Evolutionary conservation across 192 early-diverging fungal species (phyloP).

Genomic region (Thoreauomyces humboldtii): DNA sequence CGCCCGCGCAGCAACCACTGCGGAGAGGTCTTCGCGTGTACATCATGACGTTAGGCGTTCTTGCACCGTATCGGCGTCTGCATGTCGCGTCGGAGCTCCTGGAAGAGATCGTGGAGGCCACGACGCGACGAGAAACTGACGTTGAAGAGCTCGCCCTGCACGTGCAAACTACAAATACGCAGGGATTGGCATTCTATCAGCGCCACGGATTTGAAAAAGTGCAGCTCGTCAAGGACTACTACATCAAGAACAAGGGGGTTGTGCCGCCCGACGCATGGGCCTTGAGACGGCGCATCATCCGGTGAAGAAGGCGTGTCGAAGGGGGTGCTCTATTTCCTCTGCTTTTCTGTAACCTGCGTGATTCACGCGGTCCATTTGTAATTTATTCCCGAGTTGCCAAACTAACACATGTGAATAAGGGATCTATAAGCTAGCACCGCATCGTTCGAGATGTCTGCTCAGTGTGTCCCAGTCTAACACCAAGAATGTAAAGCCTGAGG

Average conservation of each 20-base stretch:
- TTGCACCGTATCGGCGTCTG: slow-evolving; percentile 77
- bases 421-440: too few relatives aligned
- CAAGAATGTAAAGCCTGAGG: too few relatives aligned
- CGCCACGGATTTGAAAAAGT: slow-evolving; percentile 68
- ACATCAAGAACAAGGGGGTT: slow-evolving; percentile 63
- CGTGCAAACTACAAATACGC: slow-evolving; percentile 78
- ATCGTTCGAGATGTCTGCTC: too few relatives aligned
- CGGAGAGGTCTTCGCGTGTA: slow-evolving; percentile 53
- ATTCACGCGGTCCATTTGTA: too few relatives aligned
- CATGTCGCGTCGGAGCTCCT: slow-evolving; percentile 57
- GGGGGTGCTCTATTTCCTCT: too few relatives aligned
- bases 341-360: too few relatives aligned
- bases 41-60: slow-evolving; percentile 92
- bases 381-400: too few relatives aligned
- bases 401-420: too few relatives aligned
- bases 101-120: slow-evolving; percentile 53
- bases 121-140: slow-evolving; percentile 42
- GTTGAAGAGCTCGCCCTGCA: slow-evolving; percentile 71
- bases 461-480: too few relatives aligned
- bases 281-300: too few relatives aligned
- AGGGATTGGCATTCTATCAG: slow-evolving; percentile 81
- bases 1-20: slow-evolving; percentile 12
- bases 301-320: too few relatives aligned
- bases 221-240: slow-evolving; percentile 68
- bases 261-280: slow-evolving; percentile 80